Conservation (phyloP, 2,329 filamentous ascomycete genomes). For the Colletotrichum paranaense region DNA sequence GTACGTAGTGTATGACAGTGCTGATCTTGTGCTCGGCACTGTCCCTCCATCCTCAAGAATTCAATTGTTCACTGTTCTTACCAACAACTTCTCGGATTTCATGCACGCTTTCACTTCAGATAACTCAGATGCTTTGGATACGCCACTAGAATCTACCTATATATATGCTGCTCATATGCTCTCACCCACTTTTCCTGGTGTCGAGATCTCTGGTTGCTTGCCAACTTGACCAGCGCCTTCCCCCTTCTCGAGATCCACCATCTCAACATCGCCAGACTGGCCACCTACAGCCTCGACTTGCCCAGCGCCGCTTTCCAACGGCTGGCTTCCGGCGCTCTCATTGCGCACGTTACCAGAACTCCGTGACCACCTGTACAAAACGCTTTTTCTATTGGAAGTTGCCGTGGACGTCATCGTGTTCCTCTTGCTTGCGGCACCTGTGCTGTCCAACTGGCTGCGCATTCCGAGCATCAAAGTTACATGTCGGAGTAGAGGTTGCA, state of each 20-base stretch:
- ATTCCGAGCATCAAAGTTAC: constrained; percentile 4
- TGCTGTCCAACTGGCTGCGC: constrained; percentile 11
- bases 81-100: not conserved
- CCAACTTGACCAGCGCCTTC: not conserved
- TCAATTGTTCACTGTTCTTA: not conserved
- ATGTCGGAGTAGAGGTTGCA: constrained; percentile 45
- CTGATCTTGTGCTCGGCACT: not conserved
- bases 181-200: not conserved
- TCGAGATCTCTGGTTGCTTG: not conserved
- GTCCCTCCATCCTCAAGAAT: not conserved
- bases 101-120: not conserved
- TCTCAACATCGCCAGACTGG: not conserved
- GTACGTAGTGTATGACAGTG: not conserved
- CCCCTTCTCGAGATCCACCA: constrained; percentile 25
- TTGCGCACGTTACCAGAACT: not conserved
- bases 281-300: not conserved
- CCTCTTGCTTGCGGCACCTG: not conserved
- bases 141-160: not conserved
- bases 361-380: not conserved
- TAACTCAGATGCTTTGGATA: no score
- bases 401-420: not conserved
- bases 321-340: not conserved
- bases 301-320: no score
- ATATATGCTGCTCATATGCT: not conserved
- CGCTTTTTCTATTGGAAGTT: not conserved